A percentile compares a stretch with the other conserved stretches of the same genome.
phyloP scores from a whole-genome alignment of 495 filamentous ascomycete species.

The Penicillium angulare region DNA sequence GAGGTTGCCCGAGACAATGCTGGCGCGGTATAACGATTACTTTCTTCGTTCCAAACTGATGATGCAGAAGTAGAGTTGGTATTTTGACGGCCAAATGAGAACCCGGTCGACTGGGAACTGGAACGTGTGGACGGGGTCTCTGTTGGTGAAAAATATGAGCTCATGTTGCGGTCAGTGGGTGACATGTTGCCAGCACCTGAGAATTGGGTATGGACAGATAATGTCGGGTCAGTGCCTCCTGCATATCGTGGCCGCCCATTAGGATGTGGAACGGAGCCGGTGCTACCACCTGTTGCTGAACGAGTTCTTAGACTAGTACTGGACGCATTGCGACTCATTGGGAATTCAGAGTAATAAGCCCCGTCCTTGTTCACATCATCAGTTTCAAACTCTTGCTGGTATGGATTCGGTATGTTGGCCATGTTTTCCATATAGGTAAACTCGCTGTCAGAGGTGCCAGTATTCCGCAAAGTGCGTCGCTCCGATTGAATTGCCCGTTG shows the following conservation, averaged over 20 bases:
- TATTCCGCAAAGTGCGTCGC: constrained; percentile 48
- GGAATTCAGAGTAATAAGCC: constrained; percentile 47
- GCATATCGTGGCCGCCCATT: constrained; percentile 64
- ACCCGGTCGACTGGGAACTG: constrained; percentile 69
- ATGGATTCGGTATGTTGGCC: constrained; percentile 70
- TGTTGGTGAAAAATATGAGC: constrained; percentile 90
- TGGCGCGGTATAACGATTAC: constrained; percentile 81
- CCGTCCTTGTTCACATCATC: constrained; percentile 61
- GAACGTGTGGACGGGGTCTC: constrained; percentile 87
- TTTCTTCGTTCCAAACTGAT: constrained; percentile 62
- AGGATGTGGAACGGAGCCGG: constrained; percentile 40
- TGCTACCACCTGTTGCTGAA: constrained; percentile 74
- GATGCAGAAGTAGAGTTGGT: constrained; percentile 50
- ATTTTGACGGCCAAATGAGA: constrained; percentile 73
- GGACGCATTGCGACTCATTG: constrained; percentile 74
- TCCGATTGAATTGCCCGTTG: constrained; percentile 46
- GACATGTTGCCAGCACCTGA: constrained; percentile 44
- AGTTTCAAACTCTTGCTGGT: constrained; percentile 73
- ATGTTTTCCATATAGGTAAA: constrained; percentile 78
- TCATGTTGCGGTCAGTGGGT: constrained; percentile 52
- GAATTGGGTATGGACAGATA: constrained; percentile 74
- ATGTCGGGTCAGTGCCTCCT: constrained; percentile 52
- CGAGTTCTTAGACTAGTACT: constrained; percentile 77
- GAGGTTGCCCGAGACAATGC: constrained; percentile 77
- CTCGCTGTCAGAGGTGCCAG: constrained; percentile 64